Conservation (phyloP, 1,139 yeast species). For the Nakaseomyces sp. region DNA sequence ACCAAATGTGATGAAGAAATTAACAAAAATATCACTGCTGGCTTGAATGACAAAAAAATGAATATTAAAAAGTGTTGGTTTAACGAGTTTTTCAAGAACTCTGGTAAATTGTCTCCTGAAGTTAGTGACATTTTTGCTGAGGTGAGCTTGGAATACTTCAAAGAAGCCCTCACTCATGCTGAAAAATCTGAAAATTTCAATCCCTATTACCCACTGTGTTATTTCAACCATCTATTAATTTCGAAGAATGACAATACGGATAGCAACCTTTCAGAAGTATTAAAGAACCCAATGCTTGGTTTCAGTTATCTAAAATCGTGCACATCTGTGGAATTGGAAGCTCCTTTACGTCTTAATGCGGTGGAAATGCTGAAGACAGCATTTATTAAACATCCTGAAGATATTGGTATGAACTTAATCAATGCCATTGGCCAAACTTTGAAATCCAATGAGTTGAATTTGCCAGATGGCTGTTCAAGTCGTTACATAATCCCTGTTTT, state of each 20-base stretch:
- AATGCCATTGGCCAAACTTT: constrained; percentile 20
- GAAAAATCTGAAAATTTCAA: constrained; percentile 12
- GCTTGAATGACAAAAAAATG: constrained; percentile 57
- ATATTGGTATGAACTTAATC: constrained; percentile 20
- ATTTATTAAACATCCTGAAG: constrained; percentile 19
- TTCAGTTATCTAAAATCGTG: constrained; percentile 18
- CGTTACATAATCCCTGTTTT: constrained; percentile 37
- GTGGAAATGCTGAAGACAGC: constrained; percentile 15
- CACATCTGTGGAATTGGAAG: constrained; percentile 16
- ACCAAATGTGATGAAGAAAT: constrained; percentile 13
- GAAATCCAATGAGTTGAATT: constrained; percentile 8
- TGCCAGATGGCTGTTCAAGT: constrained; percentile 15
- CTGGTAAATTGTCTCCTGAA: constrained; percentile 37
- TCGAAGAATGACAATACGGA: constrained; percentile 6
- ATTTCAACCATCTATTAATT: constrained; percentile 18
- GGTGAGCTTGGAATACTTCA: constrained; percentile 22
- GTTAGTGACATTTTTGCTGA: constrained; percentile 28
- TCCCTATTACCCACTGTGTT: constrained; percentile 22
- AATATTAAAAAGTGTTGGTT: constrained; percentile 65
- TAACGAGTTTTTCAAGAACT: constrained; percentile 30
- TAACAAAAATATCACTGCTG: constrained; percentile 38
- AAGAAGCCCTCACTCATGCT: constrained; percentile 16
- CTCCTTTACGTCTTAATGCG: constrained; percentile 18
- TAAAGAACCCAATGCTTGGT: constrained; percentile 17
- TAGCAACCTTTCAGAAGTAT: constrained; percentile 10